Evolutionary conservation across 2,329 filamentous ascomycete genomes (phyloP).

Genomic region (Diaporthe batatas): DNA sequence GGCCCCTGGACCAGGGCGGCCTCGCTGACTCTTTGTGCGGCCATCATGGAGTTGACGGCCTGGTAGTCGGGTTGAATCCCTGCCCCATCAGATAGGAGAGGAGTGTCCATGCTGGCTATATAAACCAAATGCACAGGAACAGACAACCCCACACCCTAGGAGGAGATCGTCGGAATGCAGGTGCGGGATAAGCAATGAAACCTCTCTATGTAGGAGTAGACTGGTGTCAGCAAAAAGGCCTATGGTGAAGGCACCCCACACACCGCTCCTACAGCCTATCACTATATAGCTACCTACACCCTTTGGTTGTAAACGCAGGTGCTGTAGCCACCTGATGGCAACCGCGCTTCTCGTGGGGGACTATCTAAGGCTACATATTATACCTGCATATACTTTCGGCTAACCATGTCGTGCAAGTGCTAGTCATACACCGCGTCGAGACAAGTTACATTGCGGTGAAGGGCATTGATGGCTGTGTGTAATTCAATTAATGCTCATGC

Average conservation of each 20-base stretch:
- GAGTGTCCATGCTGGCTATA: conserved; percentile 19
- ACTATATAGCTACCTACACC: conserved; percentile 13
- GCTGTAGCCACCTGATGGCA: not conserved
- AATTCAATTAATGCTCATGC: conserved; percentile 22
- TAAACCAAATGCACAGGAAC: not conserved
- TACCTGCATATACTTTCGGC: conserved; percentile 23
- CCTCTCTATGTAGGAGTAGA: conserved; percentile 9
- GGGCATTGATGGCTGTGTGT: conserved; percentile 13
- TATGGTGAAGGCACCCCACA: conserved; percentile 6
- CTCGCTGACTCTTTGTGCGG: conserved; percentile 13
- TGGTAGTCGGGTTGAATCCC: not conserved
- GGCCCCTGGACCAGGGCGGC: no score
- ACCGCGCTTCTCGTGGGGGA: conserved; percentile 11
- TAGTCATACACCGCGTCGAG: conserved; percentile 20
- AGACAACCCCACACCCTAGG: conserved; percentile 2
- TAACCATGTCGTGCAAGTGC: conserved; percentile 7
- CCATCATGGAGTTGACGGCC: conserved; percentile 2
- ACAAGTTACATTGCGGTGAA: conserved; percentile 4
- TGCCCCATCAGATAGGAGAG: conserved; percentile 4
- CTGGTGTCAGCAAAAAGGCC: conserved; percentile 17
- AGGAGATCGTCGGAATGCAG: not conserved
- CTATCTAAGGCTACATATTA: conserved; percentile 3
- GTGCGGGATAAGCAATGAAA: conserved; percentile 4
- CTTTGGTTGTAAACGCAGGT: not conserved
- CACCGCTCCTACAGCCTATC: conserved; percentile 15